Percentiles rank a stretch among this genome's conserved stretches.
phyloP scores from a whole-genome alignment of 2,329 filamentous ascomycete genomes.

The Penicillium fuscoglaucum region DNA sequence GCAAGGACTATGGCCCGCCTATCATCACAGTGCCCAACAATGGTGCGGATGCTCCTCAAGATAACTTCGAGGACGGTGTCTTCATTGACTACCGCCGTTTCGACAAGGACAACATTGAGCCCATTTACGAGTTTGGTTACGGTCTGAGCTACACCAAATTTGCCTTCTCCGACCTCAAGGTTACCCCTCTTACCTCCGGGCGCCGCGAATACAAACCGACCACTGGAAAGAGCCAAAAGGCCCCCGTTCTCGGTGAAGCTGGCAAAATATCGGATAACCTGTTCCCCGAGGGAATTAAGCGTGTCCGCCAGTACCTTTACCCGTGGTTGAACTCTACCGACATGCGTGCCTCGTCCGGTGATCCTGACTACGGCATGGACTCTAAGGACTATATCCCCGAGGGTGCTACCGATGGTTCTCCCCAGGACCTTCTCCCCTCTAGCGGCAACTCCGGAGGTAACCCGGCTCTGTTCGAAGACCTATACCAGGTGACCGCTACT shows the following conservation, averaged over 20 bases:
- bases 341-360: conserved; percentile 52
- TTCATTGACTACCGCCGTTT: conserved; percentile 58
- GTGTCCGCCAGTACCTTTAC: conserved; percentile 60
- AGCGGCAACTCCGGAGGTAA: conserved; percentile 63
- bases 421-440: conserved; percentile 59
- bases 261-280: conserved; percentile 54
- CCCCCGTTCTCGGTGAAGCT: conserved; percentile 53
- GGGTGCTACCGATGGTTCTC: conserved; percentile 52
- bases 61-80: conserved; percentile 60
- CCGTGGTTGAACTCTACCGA: conserved; percentile 64
- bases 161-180: conserved; percentile 57
- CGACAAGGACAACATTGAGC: conserved; percentile 56
- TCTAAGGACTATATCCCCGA: conserved; percentile 53
- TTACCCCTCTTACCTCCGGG: conserved; percentile 47
- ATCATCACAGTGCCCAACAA: conserved; percentile 61
- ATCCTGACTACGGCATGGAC: conserved; percentile 56
- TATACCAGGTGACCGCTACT: conserved; percentile 51
- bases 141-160: conserved; percentile 66
- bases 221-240: conserved; percentile 54
- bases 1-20: conserved; percentile 57
- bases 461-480: conserved; percentile 53
- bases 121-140: conserved; percentile 63
- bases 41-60: conserved; percentile 57
- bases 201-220: conserved; percentile 58
- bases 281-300: conserved; percentile 55